Evolutionary conservation across 2,329 filamentous ascomycete genomes (phyloP), one percentile per base, ranked within the genome.

Genomic region (Phialophora chinensis): DNA sequence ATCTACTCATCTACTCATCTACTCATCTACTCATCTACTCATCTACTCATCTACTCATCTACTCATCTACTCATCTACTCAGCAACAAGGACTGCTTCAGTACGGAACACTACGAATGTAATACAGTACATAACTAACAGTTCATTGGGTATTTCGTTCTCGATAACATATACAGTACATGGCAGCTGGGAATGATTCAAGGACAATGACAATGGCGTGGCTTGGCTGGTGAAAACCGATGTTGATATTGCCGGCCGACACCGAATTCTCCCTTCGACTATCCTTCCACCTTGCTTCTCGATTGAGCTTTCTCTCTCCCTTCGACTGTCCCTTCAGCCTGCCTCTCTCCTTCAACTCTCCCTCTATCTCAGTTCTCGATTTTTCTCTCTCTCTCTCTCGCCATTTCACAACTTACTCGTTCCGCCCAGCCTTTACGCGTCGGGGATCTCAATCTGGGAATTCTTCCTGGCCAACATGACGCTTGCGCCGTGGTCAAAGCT

Each of bases 401-500:
- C 33, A 35, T 4, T 12, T 35, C 33, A 35, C 3, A 12, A 35
- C 10, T 12, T 1, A 11, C 11, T 35, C 33, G 44, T 3, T 20
- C 20, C 7, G 3, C 44, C 44, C 6, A 8, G 23, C 8, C 47
- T 52, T 38, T n/a, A 62, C 17, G 68, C 71, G 59, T 69, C 67
- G 12, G 71, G 71, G 17, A 72, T 66, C 50, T 69, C 67, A 62
- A 72, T 68, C 61, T 70, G 65, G 47, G 67, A 70, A 29, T 58
- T 60, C 49, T 69, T 61, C 47, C 71, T 63, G 4, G 69, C 67
- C 58, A 65, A 31, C 50, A 68, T 67, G 47, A 73, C 62, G 4
- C 62, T 67, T 4, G 57, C 44, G n/a, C 71, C 71, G 52, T 73
- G 71, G 56, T 72, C 70, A 42, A 73, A 73, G 50, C 66, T 69